Percentiles rank a stretch among this genome's conserved stretches.
phyloP scores from a whole-genome alignment of 306 rosid genomes.

The Inga leiocalycina region DNA sequence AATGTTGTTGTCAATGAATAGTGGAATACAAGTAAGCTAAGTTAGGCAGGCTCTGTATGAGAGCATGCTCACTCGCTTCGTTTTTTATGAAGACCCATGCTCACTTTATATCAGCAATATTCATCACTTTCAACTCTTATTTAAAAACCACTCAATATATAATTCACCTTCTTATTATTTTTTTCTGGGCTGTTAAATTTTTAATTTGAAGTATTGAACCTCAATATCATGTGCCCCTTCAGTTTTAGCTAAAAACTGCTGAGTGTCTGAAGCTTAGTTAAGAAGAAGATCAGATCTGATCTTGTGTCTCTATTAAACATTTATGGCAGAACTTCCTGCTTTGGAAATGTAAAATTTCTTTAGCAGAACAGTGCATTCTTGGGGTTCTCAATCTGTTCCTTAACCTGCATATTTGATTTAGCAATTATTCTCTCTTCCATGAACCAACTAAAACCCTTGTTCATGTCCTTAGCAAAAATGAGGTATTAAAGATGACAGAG shows the following conservation, averaged over 20 bases:
- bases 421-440: conserved; percentile 4
- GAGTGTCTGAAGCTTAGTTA: background rate
- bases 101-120: conserved; percentile 38
- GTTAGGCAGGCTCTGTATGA: conserved; percentile 49
- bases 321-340: conserved; percentile 29
- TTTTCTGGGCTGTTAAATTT: background rate
- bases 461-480: background rate
- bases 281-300: conserved; percentile 20
- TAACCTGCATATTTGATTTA: background rate
- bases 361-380: background rate
- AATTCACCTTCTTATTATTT: background rate
- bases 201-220: background rate
- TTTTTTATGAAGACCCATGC: conserved; percentile 52
- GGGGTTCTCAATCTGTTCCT: conserved; percentile 7
- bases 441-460: background rate
- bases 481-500: background rate
- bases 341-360: conserved; percentile 33
- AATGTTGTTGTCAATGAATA: conserved; percentile 55
- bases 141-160: conserved; percentile 18
- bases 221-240: background rate
- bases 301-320: conserved; percentile 31
- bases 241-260: background rate
- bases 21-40: conserved; percentile 48
- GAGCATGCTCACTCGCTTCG: conserved; percentile 43
- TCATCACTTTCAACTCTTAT: conserved; percentile 23